Base-by-base conservation (phyloP, 352 stramenopile genomes). In the Phytophthora pistaciae region DNA sequence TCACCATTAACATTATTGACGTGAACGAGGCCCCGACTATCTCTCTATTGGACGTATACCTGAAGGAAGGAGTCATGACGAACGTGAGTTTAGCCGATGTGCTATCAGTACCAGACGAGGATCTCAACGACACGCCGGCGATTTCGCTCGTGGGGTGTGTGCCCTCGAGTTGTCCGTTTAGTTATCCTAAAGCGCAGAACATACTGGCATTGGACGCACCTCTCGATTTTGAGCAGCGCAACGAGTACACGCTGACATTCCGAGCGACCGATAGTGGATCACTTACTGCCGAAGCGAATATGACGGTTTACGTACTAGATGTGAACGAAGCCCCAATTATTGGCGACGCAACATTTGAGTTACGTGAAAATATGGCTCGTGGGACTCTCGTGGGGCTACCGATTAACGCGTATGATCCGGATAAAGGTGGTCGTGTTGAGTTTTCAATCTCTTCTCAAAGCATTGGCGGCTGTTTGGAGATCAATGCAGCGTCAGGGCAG, bases 281-380 rank as follows among this genome's bases (percentile, higher is more conserved):
- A 20, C 68, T 82, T 5, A 53, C 61, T 31, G 59, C 53, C 2
- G 60, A 81, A 3, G 64, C 56, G 0, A 82, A 74, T 56, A 29
- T 89, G 44, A 72, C 57, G 11, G 49, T 91, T 54, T 77, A 75
- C 16, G 66, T 91, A 10, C 36, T 79, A 0, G 77, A 91, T 56
- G 74, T 83, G 10, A 91, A 91, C 38, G 83, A 90, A 21, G 40
- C 70, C 21, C 83, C 83, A 2, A 31, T 84, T 6, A 79, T 89
- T 29, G 16, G 66, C 11, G 68, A 72, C 46, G 25, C 36, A 7
- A 38, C 33, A 9, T 66, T 84, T 29, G 21, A 63, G 14, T 14
- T 87, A 20, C 58, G 48, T 18, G 81, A 89, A 64, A 89, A 89
- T 48, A 31, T 60, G 33, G 60, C 66, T 5, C 65, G 53, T 56